Base-by-base conservation (phyloP, 352 stramenopile species). In the Phytopythium ostracodes region DNA sequence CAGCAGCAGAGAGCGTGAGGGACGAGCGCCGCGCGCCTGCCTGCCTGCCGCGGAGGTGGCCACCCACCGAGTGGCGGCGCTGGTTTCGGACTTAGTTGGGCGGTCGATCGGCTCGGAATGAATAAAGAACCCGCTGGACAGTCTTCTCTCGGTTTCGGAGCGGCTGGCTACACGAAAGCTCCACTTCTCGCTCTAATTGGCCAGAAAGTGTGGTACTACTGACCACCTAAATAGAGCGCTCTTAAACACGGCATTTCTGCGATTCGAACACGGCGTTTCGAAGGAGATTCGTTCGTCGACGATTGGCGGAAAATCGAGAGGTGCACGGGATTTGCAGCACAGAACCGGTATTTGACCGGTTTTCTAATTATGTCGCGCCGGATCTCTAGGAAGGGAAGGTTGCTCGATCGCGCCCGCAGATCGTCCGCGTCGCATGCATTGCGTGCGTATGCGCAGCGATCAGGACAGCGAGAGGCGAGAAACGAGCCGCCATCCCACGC, bases 101-200 rank as follows among this genome's bases (percentile, higher is more conserved):
- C 42, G 20, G 12, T 22, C 7, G 42, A 20, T 14, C 10, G 33
- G 33, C 17, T 20, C 11, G 10, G 46, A 52, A 52, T 27, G 46
- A 52, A 52, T 27, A 47, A 47, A 22, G 42, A 22, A 47, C 20
- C 18, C 43, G 43, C 43, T 29, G n/a, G n/a, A n/a, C 11, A 6
- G 46, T 33, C 22, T 33, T 52, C 22, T 52, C 22, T 12, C 50
- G 2, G n/a, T 53, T 53, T 53, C 11, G 22, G 6, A 17, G 18
- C 50, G 14, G 29, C 38, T 18, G 27, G 31, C 52, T 24, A 50
- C n/a, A n/a, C 57, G 44, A 43, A 56, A 65, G 60, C 61, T 59
- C 68, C 58, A 59, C 58, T 22, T 14, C 18, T 25, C 22, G 6
- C 33, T 10, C 18, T 60, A 58, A 75, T 70, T 75, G 65, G 68